Conservation (phyloP, 2,329 filamentous ascomycete genomes). For the Talaromyces albobiverticillius region DNA sequence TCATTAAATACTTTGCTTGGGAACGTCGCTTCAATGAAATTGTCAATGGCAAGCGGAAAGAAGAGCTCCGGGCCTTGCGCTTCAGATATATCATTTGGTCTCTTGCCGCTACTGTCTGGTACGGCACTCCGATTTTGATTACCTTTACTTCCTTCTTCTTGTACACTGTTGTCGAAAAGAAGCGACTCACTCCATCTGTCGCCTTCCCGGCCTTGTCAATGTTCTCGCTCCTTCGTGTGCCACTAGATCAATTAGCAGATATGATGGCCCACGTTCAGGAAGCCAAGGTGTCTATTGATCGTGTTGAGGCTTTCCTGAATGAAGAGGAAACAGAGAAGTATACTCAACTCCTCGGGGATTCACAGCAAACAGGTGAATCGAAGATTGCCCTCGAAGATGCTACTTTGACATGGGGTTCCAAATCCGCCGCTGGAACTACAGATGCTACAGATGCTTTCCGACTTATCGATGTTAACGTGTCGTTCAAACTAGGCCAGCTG, state of each 20-base stretch:
- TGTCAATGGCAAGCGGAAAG: slow-evolving; percentile 81
- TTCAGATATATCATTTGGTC: slow-evolving; percentile 89
- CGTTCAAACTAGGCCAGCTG: slow-evolving; percentile 79
- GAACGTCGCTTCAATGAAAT: slow-evolving; percentile 83
- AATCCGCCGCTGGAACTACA: slow-evolving; percentile 53
- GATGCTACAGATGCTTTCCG: slow-evolving; percentile 66
- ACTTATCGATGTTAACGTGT: slow-evolving; percentile 76
- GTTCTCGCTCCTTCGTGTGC: slow-evolving; percentile 89
- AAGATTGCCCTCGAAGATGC: slow-evolving; percentile 82
- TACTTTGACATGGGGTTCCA: slow-evolving; percentile 83
- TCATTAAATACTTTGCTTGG: slow-evolving; percentile 99
- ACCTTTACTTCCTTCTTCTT: slow-evolving; percentile 95
- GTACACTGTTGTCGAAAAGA: slow-evolving; percentile 86
- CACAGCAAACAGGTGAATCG: slow-evolving; percentile 66
- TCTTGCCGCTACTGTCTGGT: slow-evolving; percentile 89
- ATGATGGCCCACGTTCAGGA: slow-evolving; percentile 99
- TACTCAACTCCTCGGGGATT: slow-evolving; percentile 70
- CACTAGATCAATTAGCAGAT: slow-evolving; percentile 91
- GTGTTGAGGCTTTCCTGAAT: slow-evolving; percentile 87
- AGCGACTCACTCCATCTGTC: slow-evolving; percentile 83
- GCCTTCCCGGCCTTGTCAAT: slow-evolving; percentile 96
- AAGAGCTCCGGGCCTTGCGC: slow-evolving; percentile 75
- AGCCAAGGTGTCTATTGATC: slow-evolving; percentile 92
- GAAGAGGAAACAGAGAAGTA: slow-evolving; percentile 98
- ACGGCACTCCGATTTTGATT: slow-evolving; percentile 89